A percentile compares a stretch with the other conserved stretches of the same genome.
Conservation (phyloP, 306 rosid species). For the Malus domestica region ASM211411v1 NC_041802.1:4889501-4890000, state of each 20-base stretch:
- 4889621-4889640: conserved; percentile 46
- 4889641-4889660: conserved; percentile 39
- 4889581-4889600: conserved; percentile 20
- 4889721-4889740: conserved; percentile 33
- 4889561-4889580: conserved; percentile 19
- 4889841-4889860: conserved; percentile 67
- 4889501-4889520: conserved; percentile 51
- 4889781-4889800: conserved; percentile 26
- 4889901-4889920: neutral
- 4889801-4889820: conserved; percentile 57
- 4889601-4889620: conserved; percentile 31
- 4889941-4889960: neutral
- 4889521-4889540: conserved; percentile 38
- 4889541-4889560: conserved; percentile 21
- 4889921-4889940: neutral
- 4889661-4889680: conserved; percentile 39
- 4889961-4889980: neutral
- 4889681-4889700: conserved; percentile 47
- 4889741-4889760: conserved; percentile 35
- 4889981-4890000: neutral
- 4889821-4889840: conserved; percentile 73
- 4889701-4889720: conserved; percentile 61
- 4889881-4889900: conserved; percentile 67
- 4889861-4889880: conserved; percentile 91
- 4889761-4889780: conserved; percentile 62